phyloP scores from a whole-genome alignment of 164 flowering plant species.

The Nelumbo lutea region DNA sequence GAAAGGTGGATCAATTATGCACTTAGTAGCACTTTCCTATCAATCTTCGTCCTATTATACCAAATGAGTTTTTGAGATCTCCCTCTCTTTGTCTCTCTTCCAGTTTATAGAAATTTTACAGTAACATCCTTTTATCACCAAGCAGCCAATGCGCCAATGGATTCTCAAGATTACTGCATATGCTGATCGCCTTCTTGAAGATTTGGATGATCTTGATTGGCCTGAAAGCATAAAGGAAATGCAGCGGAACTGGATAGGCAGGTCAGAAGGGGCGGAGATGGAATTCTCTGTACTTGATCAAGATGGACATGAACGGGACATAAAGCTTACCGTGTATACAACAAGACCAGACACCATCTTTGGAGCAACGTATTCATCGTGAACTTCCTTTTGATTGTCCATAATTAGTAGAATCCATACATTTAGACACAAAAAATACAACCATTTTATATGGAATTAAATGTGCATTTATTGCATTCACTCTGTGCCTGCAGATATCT shows the following conservation, averaged over 20 bases:
- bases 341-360: slow-evolving; percentile 96
- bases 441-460: background rate
- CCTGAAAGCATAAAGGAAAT: slow-evolving; percentile 97
- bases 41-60: no score
- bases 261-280: slow-evolving; percentile 92
- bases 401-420: slow-evolving; percentile 6
- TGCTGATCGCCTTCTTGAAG: slow-evolving; percentile 98
- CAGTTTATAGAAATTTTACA: slow-evolving; percentile 45
- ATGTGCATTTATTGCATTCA: background rate
- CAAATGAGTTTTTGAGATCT: background rate
- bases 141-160: slow-evolving; percentile 99
- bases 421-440: background rate
- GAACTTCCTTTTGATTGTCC: slow-evolving; percentile 4
- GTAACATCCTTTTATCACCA: slow-evolving; percentile 53
- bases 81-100: slow-evolving; percentile 15
- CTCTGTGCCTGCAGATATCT: slow-evolving; percentile 58
- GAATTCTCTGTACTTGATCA: slow-evolving; percentile 53
- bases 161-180: slow-evolving; percentile 96
- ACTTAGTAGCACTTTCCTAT: background rate
- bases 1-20: slow-evolving; percentile 50
- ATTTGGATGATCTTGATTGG: slow-evolving; percentile 93
- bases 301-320: slow-evolving; percentile 51
- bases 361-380: slow-evolving; percentile 81
- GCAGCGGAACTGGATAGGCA: slow-evolving; percentile 99
- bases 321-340: slow-evolving; percentile 69